phyloP scores from a whole-genome alignment of 2,329 filamentous ascomycete species.

The Laburnicola sp. region DNA sequence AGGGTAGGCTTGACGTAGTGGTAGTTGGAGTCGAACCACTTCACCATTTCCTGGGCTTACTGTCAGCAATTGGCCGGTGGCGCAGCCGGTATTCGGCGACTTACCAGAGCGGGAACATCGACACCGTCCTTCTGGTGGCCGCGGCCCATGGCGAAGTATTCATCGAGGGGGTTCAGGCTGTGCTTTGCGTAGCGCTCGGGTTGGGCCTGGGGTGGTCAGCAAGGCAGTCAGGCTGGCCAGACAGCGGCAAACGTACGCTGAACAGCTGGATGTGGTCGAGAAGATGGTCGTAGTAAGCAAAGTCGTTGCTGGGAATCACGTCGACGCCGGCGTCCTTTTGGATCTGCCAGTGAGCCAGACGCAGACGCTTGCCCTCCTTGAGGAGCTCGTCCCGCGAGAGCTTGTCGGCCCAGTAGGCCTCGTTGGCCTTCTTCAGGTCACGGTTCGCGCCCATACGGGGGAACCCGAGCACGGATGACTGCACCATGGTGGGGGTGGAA shows the following conservation, averaged over 20 bases:
- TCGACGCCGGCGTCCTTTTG: slow-evolving; percentile 98
- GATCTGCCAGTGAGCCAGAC: slow-evolving; percentile 98
- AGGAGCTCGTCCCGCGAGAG: slow-evolving; percentile 88
- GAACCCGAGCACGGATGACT: slow-evolving; percentile 87
- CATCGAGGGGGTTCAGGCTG: slow-evolving; percentile 83
- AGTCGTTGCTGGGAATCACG: slow-evolving; percentile 99
- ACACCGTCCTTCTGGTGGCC: slow-evolving; percentile 94
- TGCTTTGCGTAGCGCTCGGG: slow-evolving; percentile 93
- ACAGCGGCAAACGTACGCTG: slow-evolving; percentile 65
- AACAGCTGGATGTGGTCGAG: slow-evolving; percentile 98
- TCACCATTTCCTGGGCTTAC: slow-evolving; percentile 82
- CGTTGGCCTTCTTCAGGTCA: slow-evolving; percentile 99
- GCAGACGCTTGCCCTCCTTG: slow-evolving; percentile 93
- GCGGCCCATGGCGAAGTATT: slow-evolving; percentile 99
- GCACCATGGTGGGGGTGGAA: slow-evolving; percentile 49
- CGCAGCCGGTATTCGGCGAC: slow-evolving; percentile 18
- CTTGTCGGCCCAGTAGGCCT: slow-evolving; percentile 97
- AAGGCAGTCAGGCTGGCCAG: slow-evolving; percentile 2
- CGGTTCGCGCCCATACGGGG: slow-evolving; percentile 97
- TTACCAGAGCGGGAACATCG: slow-evolving; percentile 81
- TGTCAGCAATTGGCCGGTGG: slow-evolving; percentile 27
- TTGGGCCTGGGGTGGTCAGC: slow-evolving; percentile 64
- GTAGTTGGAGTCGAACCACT: slow-evolving; percentile 99
- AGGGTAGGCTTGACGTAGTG: slow-evolving; percentile 99
- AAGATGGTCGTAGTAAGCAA: slow-evolving; percentile 97